These are phyloP conservation scores for Paralagenidium karlingii DNA, from an alignment of 352 stramenopile genomes.

Conservation along the genomic window DNA sequence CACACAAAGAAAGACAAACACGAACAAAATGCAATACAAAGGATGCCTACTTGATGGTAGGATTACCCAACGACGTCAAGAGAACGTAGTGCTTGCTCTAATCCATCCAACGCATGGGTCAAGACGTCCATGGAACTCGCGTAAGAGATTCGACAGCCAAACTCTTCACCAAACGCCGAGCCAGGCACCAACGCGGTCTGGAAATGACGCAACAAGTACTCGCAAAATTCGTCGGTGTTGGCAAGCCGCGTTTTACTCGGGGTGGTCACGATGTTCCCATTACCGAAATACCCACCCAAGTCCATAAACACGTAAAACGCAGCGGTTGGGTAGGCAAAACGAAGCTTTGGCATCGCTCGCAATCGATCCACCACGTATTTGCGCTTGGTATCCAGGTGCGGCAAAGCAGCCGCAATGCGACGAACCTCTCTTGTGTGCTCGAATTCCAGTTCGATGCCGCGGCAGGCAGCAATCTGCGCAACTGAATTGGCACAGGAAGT, in stretches of 20 bases:
- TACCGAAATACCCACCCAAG: conserved; percentile 69
- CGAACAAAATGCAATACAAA: too few species aligned
- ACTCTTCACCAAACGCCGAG: conserved; percentile 91
- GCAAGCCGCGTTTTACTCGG: conserved; percentile 11
- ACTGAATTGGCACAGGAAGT: conserved; percentile 91
- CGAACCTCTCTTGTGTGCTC: conserved; percentile 26
- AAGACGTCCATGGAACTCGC: conserved; percentile 88
- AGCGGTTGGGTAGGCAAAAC: conserved; percentile 78
- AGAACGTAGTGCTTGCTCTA: conserved; percentile 38
- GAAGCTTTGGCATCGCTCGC: conserved; percentile 71
- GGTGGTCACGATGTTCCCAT: conserved; percentile 1
- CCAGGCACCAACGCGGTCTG: conserved; percentile 89
- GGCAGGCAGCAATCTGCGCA: conserved; percentile 83
- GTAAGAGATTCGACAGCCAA: conserved; percentile 91
- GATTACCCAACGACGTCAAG: too few species aligned
- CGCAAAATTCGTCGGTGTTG: conserved; percentile 68
- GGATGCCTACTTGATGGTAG: too few species aligned
- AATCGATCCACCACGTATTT: conserved; percentile 84
- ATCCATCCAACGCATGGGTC: conserved; percentile 40
- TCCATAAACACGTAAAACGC: conserved; percentile 96
- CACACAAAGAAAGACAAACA: too few species aligned
- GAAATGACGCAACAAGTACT: conserved; percentile 86
- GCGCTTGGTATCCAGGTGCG: conserved; percentile 73
- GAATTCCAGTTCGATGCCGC: conserved; percentile 81
- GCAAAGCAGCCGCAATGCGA: conserved; percentile 39